Evolutionary conservation across 805 yeast genomes (phyloP).

Genomic region (Yamadazyma takamatsuzukensis): DNA sequence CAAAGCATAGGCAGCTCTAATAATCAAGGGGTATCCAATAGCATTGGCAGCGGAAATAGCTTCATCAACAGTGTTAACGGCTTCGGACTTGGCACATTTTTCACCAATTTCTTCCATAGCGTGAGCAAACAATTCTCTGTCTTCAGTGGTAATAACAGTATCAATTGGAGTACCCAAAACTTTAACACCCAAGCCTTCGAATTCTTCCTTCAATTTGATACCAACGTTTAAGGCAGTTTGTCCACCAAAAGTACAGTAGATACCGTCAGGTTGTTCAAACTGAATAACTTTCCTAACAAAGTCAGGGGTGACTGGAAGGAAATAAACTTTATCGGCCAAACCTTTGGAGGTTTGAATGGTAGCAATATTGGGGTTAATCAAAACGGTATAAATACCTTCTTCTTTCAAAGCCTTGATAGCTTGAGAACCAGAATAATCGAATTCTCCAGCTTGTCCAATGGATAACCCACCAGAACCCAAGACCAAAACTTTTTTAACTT

Average conservation of each 20-base stretch:
- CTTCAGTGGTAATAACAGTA: conserved; percentile 95
- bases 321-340: conserved; percentile 92
- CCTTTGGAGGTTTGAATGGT: conserved; percentile 96
- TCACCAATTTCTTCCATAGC: conserved; percentile 94
- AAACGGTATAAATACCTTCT: conserved; percentile 91
- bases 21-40: conserved; percentile 94
- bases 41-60: conserved; percentile 85
- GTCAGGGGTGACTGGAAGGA: conserved; percentile 94
- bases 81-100: conserved; percentile 94
- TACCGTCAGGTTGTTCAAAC: conserved; percentile 95
- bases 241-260: conserved; percentile 95
- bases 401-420: conserved; percentile 94
- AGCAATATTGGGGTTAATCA: conserved; percentile 94
- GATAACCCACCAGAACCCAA: conserved; percentile 97
- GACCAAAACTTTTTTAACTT: conserved; percentile 87
- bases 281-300: conserved; percentile 93
- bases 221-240: conserved; percentile 97
- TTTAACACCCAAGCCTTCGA: conserved; percentile 85
- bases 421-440: conserved; percentile 95
- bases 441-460: conserved; percentile 98
- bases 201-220: conserved; percentile 92
- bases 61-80: conserved; percentile 90
- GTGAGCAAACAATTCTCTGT: conserved; percentile 91
- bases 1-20: conserved; percentile 93
- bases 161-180: conserved; percentile 97